Base-by-base conservation (phyloP, 2,329 filamentous ascomycete species). In the Verruconis gallopava region DNA sequence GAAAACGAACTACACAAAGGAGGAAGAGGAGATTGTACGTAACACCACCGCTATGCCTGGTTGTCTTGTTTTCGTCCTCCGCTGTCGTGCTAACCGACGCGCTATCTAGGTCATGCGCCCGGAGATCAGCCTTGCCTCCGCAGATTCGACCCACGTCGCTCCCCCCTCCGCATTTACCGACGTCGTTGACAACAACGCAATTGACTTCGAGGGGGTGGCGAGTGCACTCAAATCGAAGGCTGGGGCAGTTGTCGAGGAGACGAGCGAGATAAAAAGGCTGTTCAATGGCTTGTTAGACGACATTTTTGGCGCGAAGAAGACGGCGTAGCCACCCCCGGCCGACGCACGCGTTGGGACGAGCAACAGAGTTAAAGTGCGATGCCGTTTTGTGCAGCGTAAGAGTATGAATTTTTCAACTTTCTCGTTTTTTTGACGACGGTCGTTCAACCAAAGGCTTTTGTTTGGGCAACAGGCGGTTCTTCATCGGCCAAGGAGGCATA, bases 91-190 rank as follows among this genome's bases (percentile, higher is more conserved):
- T 9, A 28, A 13, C 12, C 22, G 15, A 12, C 9, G 9, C 11
- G 15, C 11, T 9, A 37, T 20, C 9, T 9, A 59, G 49, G 62
- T 70, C 47, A 72, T 75, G 66, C 69, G 70, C 50, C 69, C 74
- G 25, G 62, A 71, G 54, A 75, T 79, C 55, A 65, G 66, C 52
- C 68, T 69, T 32, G 67, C 71, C 39, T 62, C 68, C 39, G 68
- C 61, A 30, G 63, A 68, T 44, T 57, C 59, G 44, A 63, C 66
- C 17, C 58, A 71, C 46, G 61, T 68, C 50, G 56, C 63, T 42
- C 65, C 58, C 4, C 64, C 69, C 44, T 68, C 69, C 47, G 67
- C 73, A 38, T 67, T 78, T 64, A 67, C 66, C 42, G 75, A 79
- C 47, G 65, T 74, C 14, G 64, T 68, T 15, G 75, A 79, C 52